phyloP scores from a whole-genome alignment of 2,329 filamentous ascomycete genomes.

The Amylocarpus encephaloides region DNA sequence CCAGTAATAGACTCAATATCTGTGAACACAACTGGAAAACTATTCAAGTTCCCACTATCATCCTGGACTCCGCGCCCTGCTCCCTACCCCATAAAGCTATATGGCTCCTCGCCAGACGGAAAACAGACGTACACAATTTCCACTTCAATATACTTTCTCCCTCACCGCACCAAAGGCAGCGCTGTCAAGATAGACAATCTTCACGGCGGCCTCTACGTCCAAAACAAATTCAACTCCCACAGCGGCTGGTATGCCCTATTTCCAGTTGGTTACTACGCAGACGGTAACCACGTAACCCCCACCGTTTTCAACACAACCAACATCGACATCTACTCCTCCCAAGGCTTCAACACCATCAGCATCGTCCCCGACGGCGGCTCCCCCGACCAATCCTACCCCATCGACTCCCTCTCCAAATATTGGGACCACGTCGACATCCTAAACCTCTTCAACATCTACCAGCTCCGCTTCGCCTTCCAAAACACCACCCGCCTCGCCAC shows the following conservation, averaged over 20 bases:
- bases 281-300: constrained; percentile 24
- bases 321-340: constrained; percentile 34
- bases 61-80: constrained; percentile 26
- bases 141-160: constrained; percentile 37
- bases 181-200: constrained; percentile 42
- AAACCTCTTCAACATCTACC: constrained; percentile 41
- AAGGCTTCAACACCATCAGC: constrained; percentile 42
- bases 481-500: constrained; percentile 34
- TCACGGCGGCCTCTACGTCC: constrained; percentile 39
- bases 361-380: constrained; percentile 35
- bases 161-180: constrained; percentile 38
- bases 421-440: constrained; percentile 38
- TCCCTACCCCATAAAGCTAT: constrained; percentile 35
- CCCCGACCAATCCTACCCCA: constrained; percentile 35
- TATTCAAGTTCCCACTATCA: constrained; percentile 33
- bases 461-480: constrained; percentile 28
- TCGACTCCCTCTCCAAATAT: constrained; percentile 32
- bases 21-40: constrained; percentile 34
- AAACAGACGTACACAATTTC: constrained; percentile 32
- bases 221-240: constrained; percentile 29
- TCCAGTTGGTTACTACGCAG: constrained; percentile 41
- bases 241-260: constrained; percentile 34
- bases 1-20: constrained; percentile 29
- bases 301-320: constrained; percentile 31
- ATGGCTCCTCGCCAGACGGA: constrained; percentile 29